These are phyloP conservation scores for Bassia scoparia DNA, from an alignment of 148 eudicot species.

Conservation along the genomic window DNA sequence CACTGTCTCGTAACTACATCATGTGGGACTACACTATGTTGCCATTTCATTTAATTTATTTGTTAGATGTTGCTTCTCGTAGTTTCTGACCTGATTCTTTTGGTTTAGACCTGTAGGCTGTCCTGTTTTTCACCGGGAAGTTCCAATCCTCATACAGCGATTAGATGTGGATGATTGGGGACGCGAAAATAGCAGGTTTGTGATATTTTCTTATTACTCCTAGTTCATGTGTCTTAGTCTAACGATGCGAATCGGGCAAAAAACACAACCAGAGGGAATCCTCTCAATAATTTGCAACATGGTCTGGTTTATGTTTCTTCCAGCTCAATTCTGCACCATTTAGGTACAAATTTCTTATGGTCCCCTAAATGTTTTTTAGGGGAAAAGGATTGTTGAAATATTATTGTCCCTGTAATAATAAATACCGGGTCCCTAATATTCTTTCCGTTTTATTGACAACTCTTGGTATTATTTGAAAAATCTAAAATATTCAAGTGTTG, in stretches of 20 bases:
- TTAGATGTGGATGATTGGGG: background rate
- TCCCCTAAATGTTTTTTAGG: background rate
- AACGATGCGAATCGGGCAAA: too few species aligned
- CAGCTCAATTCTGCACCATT: slow-evolving; percentile 5
- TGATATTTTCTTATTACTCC: too few species aligned
- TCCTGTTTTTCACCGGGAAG: too few species aligned
- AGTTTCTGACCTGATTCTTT: background rate
- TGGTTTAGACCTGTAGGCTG: background rate
- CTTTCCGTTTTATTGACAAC: too few species aligned
- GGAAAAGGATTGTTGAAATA: background rate
- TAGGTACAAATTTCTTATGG: background rate
- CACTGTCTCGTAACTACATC: background rate
- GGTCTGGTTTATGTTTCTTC: background rate
- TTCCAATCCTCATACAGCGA: background rate
- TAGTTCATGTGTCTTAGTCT: too few species aligned
- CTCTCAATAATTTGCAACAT: background rate
- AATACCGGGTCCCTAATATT: background rate
- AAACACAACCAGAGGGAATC: too few species aligned
- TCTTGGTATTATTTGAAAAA: too few species aligned
- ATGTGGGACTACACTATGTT: too few species aligned
- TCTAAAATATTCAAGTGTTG: too few species aligned
- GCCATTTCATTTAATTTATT: background rate
- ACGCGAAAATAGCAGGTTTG: background rate
- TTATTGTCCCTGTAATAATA: too few species aligned
- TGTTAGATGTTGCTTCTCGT: background rate